A percentile compares a stretch with the other conserved stretches of the same genome.
Evolutionary conservation across 2,329 filamentous ascomycete species (phyloP).

Genomic region (Emmonsiellopsis sp.): DNA sequence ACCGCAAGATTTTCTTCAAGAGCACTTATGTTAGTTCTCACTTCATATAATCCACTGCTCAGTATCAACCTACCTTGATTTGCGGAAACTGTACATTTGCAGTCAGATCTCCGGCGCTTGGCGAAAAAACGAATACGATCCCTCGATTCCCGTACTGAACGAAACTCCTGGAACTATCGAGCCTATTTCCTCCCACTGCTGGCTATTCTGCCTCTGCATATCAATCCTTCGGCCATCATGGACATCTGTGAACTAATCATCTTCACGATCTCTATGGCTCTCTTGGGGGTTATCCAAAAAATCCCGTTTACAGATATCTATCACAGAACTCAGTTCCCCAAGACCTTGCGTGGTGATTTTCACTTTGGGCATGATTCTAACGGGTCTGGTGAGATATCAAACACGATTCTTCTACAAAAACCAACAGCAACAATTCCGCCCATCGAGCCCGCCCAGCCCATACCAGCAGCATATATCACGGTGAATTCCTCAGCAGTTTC

Average conservation of each 20-base stretch:
- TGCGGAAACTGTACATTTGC: neutral
- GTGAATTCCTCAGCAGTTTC: neutral
- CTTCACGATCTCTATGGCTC: constrained; percentile 12
- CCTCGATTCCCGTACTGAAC: too few relatives aligned
- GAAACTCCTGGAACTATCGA: too few relatives aligned
- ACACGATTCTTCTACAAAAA: neutral
- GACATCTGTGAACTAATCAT: constrained; percentile 11
- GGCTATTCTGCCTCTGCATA: neutral
- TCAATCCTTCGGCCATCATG: constrained; percentile 7
- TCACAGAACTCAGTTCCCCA: constrained; percentile 2
- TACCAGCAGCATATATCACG: neutral
- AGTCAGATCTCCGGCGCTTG: neutral
- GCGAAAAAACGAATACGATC: too few relatives aligned
- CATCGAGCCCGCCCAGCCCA: neutral
- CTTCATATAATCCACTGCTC: neutral
- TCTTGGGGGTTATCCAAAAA: constrained; percentile 12
- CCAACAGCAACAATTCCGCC: neutral
- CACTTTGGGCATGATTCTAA: constrained; percentile 3
- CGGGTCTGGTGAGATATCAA: neutral
- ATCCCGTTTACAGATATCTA: constrained; percentile 4
- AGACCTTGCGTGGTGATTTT: constrained; percentile 5
- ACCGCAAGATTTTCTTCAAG: neutral
- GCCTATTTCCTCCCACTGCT: neutral
- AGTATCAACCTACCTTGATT: neutral
- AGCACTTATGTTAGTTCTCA: neutral